These are phyloP conservation scores for Pseudocercospora macadamiae DNA, from an alignment of 2,329 filamentous ascomycete genomes.

Conservation along the genomic window DNA sequence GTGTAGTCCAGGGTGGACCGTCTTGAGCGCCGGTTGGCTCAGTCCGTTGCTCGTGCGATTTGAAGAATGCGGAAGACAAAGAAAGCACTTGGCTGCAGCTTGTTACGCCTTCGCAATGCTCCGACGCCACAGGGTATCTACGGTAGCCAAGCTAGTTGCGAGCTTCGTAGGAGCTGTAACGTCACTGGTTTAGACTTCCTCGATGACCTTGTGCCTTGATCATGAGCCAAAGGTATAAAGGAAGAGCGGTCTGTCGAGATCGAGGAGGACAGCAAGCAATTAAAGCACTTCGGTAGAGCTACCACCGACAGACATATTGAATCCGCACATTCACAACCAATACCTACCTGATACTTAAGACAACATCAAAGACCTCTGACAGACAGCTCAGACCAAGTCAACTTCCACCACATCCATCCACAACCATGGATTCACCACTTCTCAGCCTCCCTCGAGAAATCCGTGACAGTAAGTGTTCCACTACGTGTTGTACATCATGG, in stretches of 20 bases:
- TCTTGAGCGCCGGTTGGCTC: neutral
- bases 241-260: neutral
- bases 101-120: conserved; percentile 3
- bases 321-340: no score
- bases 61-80: conserved; percentile 11
- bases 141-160: neutral
- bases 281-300: conserved; percentile 1
- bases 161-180: conserved; percentile 12
- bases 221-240: conserved; percentile 15
- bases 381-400: neutral
- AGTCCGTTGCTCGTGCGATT: neutral
- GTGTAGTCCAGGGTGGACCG: conserved; percentile 1
- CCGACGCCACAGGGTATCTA: conserved; percentile 12
- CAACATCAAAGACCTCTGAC: neutral
- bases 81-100: conserved; percentile 7
- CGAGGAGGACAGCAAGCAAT: neutral
- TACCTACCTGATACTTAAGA: no score
- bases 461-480: conserved; percentile 21
- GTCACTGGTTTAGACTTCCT: neutral
- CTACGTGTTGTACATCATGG: neutral
- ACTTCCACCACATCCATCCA: neutral
- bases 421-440: conserved; percentile 23
- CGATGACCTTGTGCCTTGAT: conserved; percentile 14
- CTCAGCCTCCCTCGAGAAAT: conserved; percentile 25
- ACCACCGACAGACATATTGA: neutral